Evolutionary conservation across 129 eudicot genomes (phyloP).

Genomic region (Tagetes erecta): DNA sequence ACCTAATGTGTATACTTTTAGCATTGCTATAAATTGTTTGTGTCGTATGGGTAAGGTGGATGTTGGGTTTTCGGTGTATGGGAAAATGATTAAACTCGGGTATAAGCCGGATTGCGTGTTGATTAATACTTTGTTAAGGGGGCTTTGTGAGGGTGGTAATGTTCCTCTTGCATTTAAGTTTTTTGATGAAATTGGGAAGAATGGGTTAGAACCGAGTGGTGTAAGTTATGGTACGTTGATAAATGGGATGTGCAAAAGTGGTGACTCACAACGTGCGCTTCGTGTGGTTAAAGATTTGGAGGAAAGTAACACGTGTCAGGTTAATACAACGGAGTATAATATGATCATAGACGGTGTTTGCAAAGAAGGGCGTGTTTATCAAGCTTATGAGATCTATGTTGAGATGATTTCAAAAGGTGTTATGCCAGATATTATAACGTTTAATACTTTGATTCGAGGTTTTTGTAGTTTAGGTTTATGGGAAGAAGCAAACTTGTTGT

Average conservation of each 20-base stretch:
- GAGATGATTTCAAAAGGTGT: conserved; percentile 33
- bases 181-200: conserved; percentile 10
- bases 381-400: background rate
- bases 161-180: conserved; percentile 8
- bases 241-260: conserved; percentile 26
- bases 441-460: conserved; percentile 32
- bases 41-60: conserved; percentile 31
- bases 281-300: conserved; percentile 8
- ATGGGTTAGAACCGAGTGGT: conserved; percentile 27
- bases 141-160: conserved; percentile 30
- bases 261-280: conserved; percentile 18
- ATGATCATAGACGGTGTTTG: conserved; percentile 34
- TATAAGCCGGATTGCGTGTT: conserved; percentile 31
- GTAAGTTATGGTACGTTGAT: conserved; percentile 28
- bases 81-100: conserved; percentile 35
- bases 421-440: conserved; percentile 29
- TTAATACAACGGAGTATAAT: conserved; percentile 19
- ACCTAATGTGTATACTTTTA: conserved; percentile 32
- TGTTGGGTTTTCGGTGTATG: conserved; percentile 36
- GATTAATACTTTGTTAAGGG: conserved; percentile 33
- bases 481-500: conserved; percentile 12
- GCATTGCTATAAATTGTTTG: conserved; percentile 38
- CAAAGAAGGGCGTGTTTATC: conserved; percentile 20
- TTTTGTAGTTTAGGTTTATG: conserved; percentile 23
- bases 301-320: conserved; percentile 1